Evolutionary conservation across 2,329 filamentous ascomycete genomes (phyloP).

Genomic region (Cercospora beticola): DNA sequence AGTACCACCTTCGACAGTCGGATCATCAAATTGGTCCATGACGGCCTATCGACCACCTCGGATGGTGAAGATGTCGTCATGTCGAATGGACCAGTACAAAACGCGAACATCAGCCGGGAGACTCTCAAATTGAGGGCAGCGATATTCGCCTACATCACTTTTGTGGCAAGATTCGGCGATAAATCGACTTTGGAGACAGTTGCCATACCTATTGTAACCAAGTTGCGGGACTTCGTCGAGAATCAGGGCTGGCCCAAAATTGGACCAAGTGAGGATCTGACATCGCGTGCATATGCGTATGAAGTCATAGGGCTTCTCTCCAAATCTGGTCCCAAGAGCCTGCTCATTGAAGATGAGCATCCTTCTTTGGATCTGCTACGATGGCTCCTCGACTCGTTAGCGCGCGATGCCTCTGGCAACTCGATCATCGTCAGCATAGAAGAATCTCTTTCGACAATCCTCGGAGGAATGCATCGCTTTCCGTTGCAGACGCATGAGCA

Average conservation of each 20-base stretch:
- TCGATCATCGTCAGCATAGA: constrained; percentile 83
- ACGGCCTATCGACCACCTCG: constrained; percentile 56
- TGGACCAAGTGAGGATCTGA: constrained; percentile 55
- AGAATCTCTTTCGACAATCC: constrained; percentile 76
- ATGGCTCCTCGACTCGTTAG: constrained; percentile 82
- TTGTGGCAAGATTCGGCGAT: constrained; percentile 74
- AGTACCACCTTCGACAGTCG: constrained; percentile 68
- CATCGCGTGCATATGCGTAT: constrained; percentile 77
- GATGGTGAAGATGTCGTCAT: constrained; percentile 37
- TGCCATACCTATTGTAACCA: constrained; percentile 65
- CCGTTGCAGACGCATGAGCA: constrained; percentile 46
- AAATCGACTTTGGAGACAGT: constrained; percentile 61
- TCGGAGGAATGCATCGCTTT: constrained; percentile 56
- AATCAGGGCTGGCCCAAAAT: constrained; percentile 79
- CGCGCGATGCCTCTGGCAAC: constrained; percentile 72
- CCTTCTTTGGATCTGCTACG: constrained; percentile 57
- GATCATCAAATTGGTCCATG: constrained; percentile 68
- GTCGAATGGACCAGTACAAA: constrained; percentile 33
- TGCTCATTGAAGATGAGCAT: constrained; percentile 47
- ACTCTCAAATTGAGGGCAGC: constrained; percentile 76
- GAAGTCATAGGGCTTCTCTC: constrained; percentile 85
- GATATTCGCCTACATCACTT: constrained; percentile 82
- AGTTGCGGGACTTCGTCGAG: constrained; percentile 71
- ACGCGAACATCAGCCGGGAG: constrained; percentile 63
- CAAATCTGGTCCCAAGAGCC: constrained; percentile 60